Evolutionary conservation across 768 basidiomycete genomes (phyloP).

Genomic region (Trametes punicea): DNA sequence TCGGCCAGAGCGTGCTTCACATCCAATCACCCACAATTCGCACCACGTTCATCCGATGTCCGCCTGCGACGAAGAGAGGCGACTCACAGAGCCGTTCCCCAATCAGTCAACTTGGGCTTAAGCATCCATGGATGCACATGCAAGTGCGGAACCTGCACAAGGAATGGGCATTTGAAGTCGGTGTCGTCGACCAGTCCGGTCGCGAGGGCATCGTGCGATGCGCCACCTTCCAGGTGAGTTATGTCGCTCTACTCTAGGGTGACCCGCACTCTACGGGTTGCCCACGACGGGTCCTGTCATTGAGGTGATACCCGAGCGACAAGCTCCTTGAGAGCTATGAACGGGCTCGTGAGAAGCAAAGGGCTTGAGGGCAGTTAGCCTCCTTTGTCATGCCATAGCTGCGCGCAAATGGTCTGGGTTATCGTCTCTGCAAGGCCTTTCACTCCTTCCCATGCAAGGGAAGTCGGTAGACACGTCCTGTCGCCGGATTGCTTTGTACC

Average conservation of each 20-base stretch:
- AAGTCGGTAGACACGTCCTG: not conserved
- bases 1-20: slow-evolving; percentile 71
- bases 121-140: slow-evolving; percentile 71
- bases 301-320: too few species aligned
- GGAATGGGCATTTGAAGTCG: slow-evolving; percentile 76
- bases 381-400: too few species aligned
- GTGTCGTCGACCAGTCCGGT: slow-evolving; percentile 61
- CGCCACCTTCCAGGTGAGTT: slow-evolving; percentile 76
- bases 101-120: slow-evolving; percentile 47
- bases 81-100: not conserved
- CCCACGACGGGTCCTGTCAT: not conserved
- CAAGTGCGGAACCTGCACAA: slow-evolving; percentile 67
- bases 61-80: slow-evolving; percentile 31
- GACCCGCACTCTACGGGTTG: not conserved
- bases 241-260: not conserved
- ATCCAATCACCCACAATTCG: slow-evolving; percentile 73
- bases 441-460: not conserved
- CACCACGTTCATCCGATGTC: slow-evolving; percentile 66
- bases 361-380: too few species aligned
- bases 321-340: too few species aligned
- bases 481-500: not conserved
- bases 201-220: slow-evolving; percentile 59
- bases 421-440: too few species aligned
- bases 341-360: too few species aligned
- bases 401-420: too few species aligned